These are phyloP conservation scores for Biscogniauxia marginata DNA, from an alignment of 2,329 filamentous ascomycete species.

Conservation along the genomic window DNA sequence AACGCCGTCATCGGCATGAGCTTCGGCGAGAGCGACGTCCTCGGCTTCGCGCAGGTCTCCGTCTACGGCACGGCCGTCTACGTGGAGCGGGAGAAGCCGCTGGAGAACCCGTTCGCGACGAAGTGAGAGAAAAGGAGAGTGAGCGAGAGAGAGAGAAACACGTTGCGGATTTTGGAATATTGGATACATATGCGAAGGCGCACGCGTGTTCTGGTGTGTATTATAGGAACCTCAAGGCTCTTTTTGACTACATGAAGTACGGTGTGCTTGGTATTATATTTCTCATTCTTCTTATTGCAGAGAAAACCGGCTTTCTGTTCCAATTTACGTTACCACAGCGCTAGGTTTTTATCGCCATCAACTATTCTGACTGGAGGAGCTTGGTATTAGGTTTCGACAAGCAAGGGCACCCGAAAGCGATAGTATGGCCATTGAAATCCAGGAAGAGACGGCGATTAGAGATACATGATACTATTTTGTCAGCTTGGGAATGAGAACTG, in stretches of 20 bases:
- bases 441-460: too few relatives aligned
- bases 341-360: too few relatives aligned
- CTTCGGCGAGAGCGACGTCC: slow-evolving; percentile 23
- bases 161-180: too few relatives aligned
- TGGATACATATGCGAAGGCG: neutral
- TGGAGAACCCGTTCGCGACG: slow-evolving; percentile 14
- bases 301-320: too few relatives aligned
- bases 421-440: too few relatives aligned
- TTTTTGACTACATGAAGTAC: neutral
- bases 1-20: slow-evolving; percentile 23
- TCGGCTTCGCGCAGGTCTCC: slow-evolving; percentile 25
- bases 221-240: neutral
- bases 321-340: too few relatives aligned
- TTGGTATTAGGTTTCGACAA: too few relatives aligned
- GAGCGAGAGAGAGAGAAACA: neutral
- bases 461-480: too few relatives aligned
- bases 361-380: too few relatives aligned
- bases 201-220: neutral
- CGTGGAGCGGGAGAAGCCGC: slow-evolving; percentile 21
- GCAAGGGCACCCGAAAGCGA: too few relatives aligned
- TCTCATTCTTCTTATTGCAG: too few relatives aligned
- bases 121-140: slow-evolving; percentile 4
- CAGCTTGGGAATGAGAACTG: neutral
- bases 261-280: too few relatives aligned
- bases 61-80: slow-evolving; percentile 26